These are phyloP conservation scores for Lactarius akahatsu DNA, from an alignment of 768 basidiomycete genomes.

Conservation along the genomic window DNA sequence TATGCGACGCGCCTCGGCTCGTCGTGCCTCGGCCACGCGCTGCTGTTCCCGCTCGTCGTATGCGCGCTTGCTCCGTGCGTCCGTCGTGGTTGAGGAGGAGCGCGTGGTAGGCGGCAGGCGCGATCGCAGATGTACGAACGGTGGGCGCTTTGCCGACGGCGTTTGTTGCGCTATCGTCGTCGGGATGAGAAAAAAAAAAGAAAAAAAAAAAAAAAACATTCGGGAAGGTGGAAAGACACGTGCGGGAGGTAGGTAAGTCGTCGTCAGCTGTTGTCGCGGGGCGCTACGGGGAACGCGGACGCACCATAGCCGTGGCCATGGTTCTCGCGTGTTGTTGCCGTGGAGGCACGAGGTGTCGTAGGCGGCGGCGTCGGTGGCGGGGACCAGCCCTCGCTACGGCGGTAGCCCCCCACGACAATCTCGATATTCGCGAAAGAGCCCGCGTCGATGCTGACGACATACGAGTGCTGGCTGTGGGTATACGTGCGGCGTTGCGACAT, in stretches of 20 bases:
- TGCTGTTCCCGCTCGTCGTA: conserved; percentile 13
- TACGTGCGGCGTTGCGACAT: conserved; percentile 19
- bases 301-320: conserved; percentile 16
- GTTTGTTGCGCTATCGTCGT: background rate
- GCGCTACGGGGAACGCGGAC: background rate
- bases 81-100: background rate
- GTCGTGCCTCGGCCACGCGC: conserved; percentile 12
- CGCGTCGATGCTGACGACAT: conserved; percentile 24
- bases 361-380: background rate
- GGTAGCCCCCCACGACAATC: conserved; percentile 16
- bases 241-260: background rate
- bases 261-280: background rate
- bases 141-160: background rate
- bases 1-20: conserved; percentile 19
- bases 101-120: background rate
- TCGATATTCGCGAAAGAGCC: conserved; percentile 20
- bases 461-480: conserved; percentile 8
- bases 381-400: background rate
- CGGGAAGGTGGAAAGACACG: background rate
- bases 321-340: background rate
- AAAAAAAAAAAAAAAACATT: no score
- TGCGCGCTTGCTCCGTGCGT: background rate
- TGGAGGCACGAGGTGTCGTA: background rate
- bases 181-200: no score
- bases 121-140: conserved; percentile 6